Evolutionary conservation across 345 rosid species (phyloP), one percentile per base, ranked within the genome.

Genomic region (Schrenkiella parvula): DNA sequence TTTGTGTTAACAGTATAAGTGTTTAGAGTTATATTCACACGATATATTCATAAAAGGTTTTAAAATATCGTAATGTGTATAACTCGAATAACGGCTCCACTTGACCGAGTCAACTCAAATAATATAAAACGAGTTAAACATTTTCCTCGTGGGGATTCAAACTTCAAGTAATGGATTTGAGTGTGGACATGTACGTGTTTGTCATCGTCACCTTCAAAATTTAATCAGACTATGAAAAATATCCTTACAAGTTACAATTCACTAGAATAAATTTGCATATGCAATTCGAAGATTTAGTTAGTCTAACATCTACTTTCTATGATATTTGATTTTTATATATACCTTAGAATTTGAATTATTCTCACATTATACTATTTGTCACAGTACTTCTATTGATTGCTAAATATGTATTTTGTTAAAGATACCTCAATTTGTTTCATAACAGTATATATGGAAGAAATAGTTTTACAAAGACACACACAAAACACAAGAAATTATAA

Each of bases 61-160:
- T 38, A 7, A 19, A 57, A 25, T 44, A 69, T n/a, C 32, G 4
- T n/a, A 22, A 4, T 8, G 18, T 1, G 10, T 4, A 22, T 43
- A 14, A 69, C 9, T 32, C 21, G 18, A 57, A 38, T 26, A 4
- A 39, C 22, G 38, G 59, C 29, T 47, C 59, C 66, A 46, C 29
- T 32, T 61, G 12, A 52, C 29, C 44, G 52, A 13, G 48, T 55
- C 39, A 41, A 43, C 56, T 34, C 48, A 34, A 32, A 32, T n/a
- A 25, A 29, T 28, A 17, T 8, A 29, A 55, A 54, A 31, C 71
- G 48, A n/a, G 56, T 31, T 54, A 64, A 54, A 15, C 48, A 18
- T 44, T 55, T 64, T 55, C 38, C 58, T 64, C 58, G 48, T 64
- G 56, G 65, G 70, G 54, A 1, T 32, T 44, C 39, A 35, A 21